phyloP scores from a whole-genome alignment of 495 filamentous ascomycete species.

The Daldinia bambusicola region DNA sequence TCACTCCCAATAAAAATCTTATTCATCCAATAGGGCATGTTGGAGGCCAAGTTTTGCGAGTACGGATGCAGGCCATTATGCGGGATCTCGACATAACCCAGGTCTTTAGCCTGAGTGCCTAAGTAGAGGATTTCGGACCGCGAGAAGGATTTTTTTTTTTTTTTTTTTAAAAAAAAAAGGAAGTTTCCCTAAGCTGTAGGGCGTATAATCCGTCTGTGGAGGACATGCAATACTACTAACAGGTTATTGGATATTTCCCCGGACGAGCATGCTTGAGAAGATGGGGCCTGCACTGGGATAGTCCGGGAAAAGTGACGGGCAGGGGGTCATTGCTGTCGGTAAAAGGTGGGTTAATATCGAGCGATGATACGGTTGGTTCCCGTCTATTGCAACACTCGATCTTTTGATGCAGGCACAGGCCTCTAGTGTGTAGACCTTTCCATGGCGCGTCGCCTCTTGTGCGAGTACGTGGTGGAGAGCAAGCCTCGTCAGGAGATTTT shows the following conservation, averaged over 20 bases:
- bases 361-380: conserved; percentile 41
- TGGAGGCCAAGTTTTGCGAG: conserved; percentile 17
- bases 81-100: conserved; percentile 25
- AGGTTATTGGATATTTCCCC: conserved; percentile 24
- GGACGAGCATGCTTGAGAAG: conserved; percentile 7
- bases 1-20: conserved; percentile 25
- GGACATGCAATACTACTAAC: conserved; percentile 35
- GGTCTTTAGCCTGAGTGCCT: conserved; percentile 41
- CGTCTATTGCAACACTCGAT: conserved; percentile 41
- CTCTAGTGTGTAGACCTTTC: conserved; percentile 18
- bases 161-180: too few relatives aligned
- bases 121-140: conserved; percentile 35
- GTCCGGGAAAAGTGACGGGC: conserved; percentile 37
- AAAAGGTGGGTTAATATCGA: conserved; percentile 39
- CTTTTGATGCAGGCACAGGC: conserved; percentile 36
- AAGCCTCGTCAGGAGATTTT: conserved; percentile 6
- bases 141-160: too few relatives aligned
- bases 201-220: conserved; percentile 16
- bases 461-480: conserved; percentile 20
- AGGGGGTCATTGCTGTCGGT: conserved; percentile 35
- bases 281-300: conserved; percentile 34
- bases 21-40: conserved; percentile 23
- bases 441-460: conserved; percentile 23
- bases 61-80: conserved; percentile 23
- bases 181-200: conserved; percentile 11